These are phyloP conservation scores for Lipomyces yamadae DNA, from an alignment of 805 yeast genomes.

Conservation along the genomic window DNA sequence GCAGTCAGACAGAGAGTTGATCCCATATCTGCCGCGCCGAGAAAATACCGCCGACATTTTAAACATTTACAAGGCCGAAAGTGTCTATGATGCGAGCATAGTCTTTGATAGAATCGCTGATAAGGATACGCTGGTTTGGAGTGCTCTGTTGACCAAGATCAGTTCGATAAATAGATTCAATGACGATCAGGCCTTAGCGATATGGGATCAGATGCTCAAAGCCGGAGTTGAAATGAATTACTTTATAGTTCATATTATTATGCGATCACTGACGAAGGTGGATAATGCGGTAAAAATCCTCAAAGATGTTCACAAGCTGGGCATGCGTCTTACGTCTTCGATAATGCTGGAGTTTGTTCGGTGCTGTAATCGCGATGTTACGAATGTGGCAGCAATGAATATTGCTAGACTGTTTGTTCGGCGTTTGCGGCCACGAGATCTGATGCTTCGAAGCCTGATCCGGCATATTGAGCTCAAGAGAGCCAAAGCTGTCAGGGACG, in stretches of 20 bases:
- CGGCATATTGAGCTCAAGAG: constrained; percentile 4
- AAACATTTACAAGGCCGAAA: constrained; percentile 5
- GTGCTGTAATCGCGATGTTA: constrained; percentile 27
- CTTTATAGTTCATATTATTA: constrained; percentile 17
- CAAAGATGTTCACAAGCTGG: not conserved
- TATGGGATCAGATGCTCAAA: constrained; percentile 18
- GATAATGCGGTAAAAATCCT: constrained; percentile 16
- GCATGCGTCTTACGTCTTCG: constrained; percentile 2
- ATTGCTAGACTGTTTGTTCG: constrained; percentile 11
- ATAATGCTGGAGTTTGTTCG: constrained; percentile 19
- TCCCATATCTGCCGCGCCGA: constrained; percentile 21
- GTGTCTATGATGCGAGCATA: constrained; percentile 15
- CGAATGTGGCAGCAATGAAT: constrained; percentile 23
- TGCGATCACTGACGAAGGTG: constrained; percentile 14
- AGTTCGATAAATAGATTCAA: constrained; percentile 6
- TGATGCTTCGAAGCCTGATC: not conserved
- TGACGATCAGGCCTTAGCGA: constrained; percentile 11
- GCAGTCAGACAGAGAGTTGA: constrained; percentile 3
- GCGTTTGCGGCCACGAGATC: constrained; percentile 4
- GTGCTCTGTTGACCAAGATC: constrained; percentile 17
- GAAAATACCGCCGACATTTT: constrained; percentile 2
- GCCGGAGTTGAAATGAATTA: constrained; percentile 12
- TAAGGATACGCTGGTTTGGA: constrained; percentile 25
- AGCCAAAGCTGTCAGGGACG: not conserved
- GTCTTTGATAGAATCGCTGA: constrained; percentile 16